Percentiles rank a stretch among this genome's conserved stretches.
Evolutionary conservation across 2,329 filamentous ascomycete species (phyloP).

Genomic region (Helotiales sp.): DNA sequence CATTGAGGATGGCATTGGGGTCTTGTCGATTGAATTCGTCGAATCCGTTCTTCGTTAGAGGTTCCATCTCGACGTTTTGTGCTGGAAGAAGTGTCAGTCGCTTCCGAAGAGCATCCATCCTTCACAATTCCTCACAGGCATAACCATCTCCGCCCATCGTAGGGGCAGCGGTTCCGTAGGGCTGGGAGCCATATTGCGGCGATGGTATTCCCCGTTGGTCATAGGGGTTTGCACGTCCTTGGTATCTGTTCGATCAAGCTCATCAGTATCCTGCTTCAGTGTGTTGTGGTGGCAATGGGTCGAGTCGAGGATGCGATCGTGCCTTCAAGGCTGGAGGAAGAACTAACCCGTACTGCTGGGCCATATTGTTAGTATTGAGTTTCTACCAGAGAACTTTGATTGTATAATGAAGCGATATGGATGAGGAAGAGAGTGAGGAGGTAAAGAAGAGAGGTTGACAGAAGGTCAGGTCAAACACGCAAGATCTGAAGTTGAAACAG

Average conservation of each 20-base stretch:
- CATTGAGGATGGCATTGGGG: conserved; percentile 78
- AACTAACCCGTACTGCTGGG: conserved; percentile 35
- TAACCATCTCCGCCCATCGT: conserved; percentile 41
- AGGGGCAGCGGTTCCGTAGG: conserved; percentile 41
- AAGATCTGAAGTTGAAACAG: conserved; percentile 24
- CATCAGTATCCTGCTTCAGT: conserved; percentile 13
- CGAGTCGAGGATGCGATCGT: not conserved
- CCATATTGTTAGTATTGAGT: conserved; percentile 31
- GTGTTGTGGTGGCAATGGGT: not conserved
- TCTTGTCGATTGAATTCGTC: conserved; percentile 52
- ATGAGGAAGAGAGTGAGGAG: conserved; percentile 5
- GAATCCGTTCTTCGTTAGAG: conserved; percentile 46
- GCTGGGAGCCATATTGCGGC: conserved; percentile 24
- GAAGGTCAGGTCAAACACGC: conserved; percentile 20
- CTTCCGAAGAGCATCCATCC: not conserved
- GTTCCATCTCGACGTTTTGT: conserved; percentile 66
- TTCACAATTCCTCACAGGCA: conserved; percentile 33
- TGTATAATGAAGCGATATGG: not conserved
- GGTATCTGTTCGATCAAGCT: conserved; percentile 47
- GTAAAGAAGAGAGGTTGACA: conserved; percentile 4
- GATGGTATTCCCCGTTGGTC: conserved; percentile 47
- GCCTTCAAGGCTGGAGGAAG: conserved; percentile 2
- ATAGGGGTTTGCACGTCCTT: conserved; percentile 55
- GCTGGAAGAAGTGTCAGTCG: conserved; percentile 19
- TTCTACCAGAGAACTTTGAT: conserved; percentile 27